phyloP scores from a whole-genome alignment of 441 rosid genomes.

The Theobroma grandiflorum region DNA sequence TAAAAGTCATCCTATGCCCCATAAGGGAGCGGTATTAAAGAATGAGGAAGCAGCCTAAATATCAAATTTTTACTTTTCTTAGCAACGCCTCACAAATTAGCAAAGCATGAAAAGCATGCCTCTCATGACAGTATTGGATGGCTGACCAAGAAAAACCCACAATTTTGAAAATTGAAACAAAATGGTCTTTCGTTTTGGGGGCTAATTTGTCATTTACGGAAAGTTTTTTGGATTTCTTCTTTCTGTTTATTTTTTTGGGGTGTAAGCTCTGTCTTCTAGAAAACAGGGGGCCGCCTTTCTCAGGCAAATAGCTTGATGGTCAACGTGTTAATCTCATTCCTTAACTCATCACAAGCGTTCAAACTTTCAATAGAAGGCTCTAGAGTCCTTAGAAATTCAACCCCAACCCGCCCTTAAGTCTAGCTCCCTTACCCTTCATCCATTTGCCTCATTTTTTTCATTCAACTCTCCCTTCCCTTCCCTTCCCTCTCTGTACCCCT shows the following conservation, averaged over 20 bases:
- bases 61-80: too few species aligned
- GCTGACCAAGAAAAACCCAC: too few species aligned
- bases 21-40: too few species aligned
- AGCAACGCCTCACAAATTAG: too few species aligned
- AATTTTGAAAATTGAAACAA: too few species aligned
- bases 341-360: conserved; percentile 34
- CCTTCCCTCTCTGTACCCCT: not conserved
- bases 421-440: not conserved
- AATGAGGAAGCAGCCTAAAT: too few species aligned
- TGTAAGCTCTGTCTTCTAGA: not conserved
- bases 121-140: too few species aligned
- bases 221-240: not conserved
- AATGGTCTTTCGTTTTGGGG: not conserved
- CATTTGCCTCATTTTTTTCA: not conserved
- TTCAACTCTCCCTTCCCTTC: too few species aligned
- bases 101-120: too few species aligned
- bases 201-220: not conserved
- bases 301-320: conserved; percentile 3
- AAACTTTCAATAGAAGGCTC: conserved; percentile 46
- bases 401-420: conserved; percentile 18
- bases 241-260: too few species aligned
- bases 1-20: too few species aligned
- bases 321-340: conserved; percentile 28
- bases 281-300: not conserved
- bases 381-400: conserved; percentile 27